Evolutionary conservation across 2,329 filamentous ascomycete genomes (phyloP), one percentile per base, ranked within the genome.

Genomic region (Botrytis deweyae): DNA sequence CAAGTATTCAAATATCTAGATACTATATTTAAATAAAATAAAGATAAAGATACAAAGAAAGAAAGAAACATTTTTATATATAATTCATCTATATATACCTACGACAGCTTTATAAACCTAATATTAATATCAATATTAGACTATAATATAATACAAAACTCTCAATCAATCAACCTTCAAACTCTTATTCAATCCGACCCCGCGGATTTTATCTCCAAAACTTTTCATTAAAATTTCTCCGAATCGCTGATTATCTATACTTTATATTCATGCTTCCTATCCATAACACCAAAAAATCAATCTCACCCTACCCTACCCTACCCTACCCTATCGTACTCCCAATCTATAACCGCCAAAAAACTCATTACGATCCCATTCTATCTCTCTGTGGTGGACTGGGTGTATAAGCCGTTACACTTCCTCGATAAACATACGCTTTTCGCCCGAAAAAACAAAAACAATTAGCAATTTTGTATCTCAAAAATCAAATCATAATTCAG

Each of bases 341-440:
- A 40, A 40, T 14, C 8, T 29, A 25, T 46, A 52, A 25, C 49
- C 22, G 22, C 22, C 2, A 14, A 52, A 14, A 52, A 25, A 44
- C 33, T 38, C 44, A 68, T 44, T 46, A 42, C 25, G 49, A 49
- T 18, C 64, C 52, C 40, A 49, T 40, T 33, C 52, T 9, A 10
- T 44, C 29, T 29, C 71, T 72, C 22, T 68, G 71, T 29, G 49
- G 63, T n/a, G 71, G 63, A 49, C 63, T 72, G 8, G 71, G 63
- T 55, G 63, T 72, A 61, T 72, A 72, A 8, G 63, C 52, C 40
- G 42, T 70, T 20, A 61, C 71, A 55, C 33, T 59, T 36, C 71
- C 71, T 33, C 71, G 71, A 49, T 72, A 72, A 40, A 72, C 46
- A 72, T 72, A 72, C 52, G 71, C 71, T 72, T 68, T 68, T 72